These are phyloP conservation scores for Paramyrothecium sp. DNA, from an alignment of 2,329 filamentous ascomycete genomes.

Conservation along the genomic window DNA sequence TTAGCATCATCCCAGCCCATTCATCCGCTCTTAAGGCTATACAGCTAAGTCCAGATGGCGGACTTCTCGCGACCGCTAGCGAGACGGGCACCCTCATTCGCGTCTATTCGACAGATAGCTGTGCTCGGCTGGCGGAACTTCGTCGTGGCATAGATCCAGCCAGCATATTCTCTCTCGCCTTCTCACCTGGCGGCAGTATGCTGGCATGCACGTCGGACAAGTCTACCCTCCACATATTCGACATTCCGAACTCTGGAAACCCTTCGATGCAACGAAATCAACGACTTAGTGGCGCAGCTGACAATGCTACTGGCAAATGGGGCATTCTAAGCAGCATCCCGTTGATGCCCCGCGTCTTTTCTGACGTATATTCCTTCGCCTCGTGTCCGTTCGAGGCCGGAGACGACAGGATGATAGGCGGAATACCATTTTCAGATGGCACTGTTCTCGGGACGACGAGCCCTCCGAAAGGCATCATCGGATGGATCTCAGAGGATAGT, in stretches of 20 bases:
- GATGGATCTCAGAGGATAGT: slow-evolving; percentile 75
- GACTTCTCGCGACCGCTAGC: slow-evolving; percentile 84
- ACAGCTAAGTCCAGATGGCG: slow-evolving; percentile 74
- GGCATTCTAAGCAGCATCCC: slow-evolving; percentile 82
- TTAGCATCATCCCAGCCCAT: slow-evolving; percentile 93
- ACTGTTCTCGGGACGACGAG: slow-evolving; percentile 50
- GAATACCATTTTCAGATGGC: slow-evolving; percentile 39
- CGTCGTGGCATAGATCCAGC: slow-evolving; percentile 87
- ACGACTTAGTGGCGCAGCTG: slow-evolving; percentile 20
- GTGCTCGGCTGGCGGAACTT: slow-evolving; percentile 78
- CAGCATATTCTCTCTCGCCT: slow-evolving; percentile 81
- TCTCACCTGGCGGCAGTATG: slow-evolving; percentile 77
- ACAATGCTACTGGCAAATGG: slow-evolving; percentile 69
- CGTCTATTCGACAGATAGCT: slow-evolving; percentile 77
- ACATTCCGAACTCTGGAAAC: slow-evolving; percentile 63
- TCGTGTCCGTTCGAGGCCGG: slow-evolving; percentile 80
- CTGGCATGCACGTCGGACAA: slow-evolving; percentile 96
- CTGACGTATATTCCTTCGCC: slow-evolving; percentile 84
- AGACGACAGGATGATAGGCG: slow-evolving; percentile 60
- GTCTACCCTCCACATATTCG: slow-evolving; percentile 91
- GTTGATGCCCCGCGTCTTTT: slow-evolving; percentile 81
- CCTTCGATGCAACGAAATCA: slow-evolving; percentile 29
- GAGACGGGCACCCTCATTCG: slow-evolving; percentile 88
- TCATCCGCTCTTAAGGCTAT: slow-evolving; percentile 76
- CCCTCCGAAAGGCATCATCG: slow-evolving; percentile 79